Percentiles rank a stretch among this genome's conserved stretches.
These are phyloP conservation scores for Anisodus acutangulus DNA, from an alignment of 257 asterid species.

Conservation along the genomic window DNA sequence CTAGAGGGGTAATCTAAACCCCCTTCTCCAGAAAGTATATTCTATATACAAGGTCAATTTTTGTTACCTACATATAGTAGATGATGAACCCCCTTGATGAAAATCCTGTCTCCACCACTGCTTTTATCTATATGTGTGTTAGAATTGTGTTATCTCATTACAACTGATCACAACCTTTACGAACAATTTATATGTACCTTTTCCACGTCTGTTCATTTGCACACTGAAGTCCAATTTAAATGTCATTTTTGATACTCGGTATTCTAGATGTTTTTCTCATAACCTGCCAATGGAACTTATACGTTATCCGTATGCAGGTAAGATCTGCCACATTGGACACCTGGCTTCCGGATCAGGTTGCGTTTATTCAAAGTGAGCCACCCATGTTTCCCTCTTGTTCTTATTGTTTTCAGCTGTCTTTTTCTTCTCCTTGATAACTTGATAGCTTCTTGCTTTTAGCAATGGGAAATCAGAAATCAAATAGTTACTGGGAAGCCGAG, in stretches of 20 bases:
- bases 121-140: background rate
- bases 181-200: background rate
- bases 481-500: conserved; percentile 55
- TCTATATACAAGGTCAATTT: no score
- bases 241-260: background rate
- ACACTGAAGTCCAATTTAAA: background rate
- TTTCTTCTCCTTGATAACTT: background rate
- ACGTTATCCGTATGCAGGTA: conserved; percentile 37
- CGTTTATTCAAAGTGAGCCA: conserved; percentile 47
- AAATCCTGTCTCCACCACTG: background rate
- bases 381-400: background rate
- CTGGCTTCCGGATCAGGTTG: conserved; percentile 58
- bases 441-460: conserved; percentile 30
- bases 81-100: no score
- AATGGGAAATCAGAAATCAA: conserved; percentile 52
- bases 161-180: background rate
- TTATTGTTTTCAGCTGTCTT: background rate
- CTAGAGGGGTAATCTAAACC: no score
- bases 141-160: background rate
- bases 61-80: no score
- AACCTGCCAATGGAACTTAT: background rate
- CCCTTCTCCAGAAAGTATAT: no score
- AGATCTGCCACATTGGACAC: conserved; percentile 56
- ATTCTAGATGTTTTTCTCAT: background rate
- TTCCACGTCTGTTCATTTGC: background rate